Evolutionary conservation across 176 grass and related monocot species (phyloP).

Genomic region (Pontederia crassipes): DNA sequence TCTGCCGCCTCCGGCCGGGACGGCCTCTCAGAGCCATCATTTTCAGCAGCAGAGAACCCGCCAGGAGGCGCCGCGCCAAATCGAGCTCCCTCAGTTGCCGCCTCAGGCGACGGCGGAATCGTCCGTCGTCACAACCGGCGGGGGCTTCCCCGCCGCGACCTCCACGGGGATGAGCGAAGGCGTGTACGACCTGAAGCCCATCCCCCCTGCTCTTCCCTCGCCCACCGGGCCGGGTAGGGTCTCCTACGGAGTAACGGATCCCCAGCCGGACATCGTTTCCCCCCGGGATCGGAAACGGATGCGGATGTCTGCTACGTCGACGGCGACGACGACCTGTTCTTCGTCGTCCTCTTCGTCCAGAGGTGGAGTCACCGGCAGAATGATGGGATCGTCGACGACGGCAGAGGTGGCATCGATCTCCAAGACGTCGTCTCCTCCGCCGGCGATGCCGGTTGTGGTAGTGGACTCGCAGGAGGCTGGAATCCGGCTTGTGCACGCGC

Average conservation of each 20-base stretch:
- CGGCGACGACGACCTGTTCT: background rate
- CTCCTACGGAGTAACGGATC: background rate
- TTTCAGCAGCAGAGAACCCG: no score
- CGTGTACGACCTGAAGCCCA: constrained; percentile 5
- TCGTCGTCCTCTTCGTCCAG: no score
- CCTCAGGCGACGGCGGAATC: background rate
- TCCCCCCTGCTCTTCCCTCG: background rate
- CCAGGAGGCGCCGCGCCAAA: background rate
- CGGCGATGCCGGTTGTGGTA: background rate
- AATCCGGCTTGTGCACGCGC: constrained; percentile 10
- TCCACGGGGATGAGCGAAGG: background rate
- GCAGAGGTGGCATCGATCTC: background rate
- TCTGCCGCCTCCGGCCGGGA: background rate
- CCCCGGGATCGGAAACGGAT: constrained; percentile 10
- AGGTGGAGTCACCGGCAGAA: no score
- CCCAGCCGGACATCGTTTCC: constrained; percentile 2
- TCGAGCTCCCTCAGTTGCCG: background rate
- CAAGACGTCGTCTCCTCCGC: background rate
- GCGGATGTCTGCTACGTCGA: background rate
- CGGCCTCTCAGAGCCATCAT: background rate
- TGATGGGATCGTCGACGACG: background rate
- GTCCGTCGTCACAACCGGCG: background rate
- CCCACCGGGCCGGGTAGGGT: background rate
- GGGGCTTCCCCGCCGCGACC: background rate
- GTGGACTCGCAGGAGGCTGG: constrained; percentile 13